These are phyloP conservation scores for Marasmius fiardii DNA, from an alignment of 1,284 basidiomycete genomes.

Conservation along the genomic window DNA sequence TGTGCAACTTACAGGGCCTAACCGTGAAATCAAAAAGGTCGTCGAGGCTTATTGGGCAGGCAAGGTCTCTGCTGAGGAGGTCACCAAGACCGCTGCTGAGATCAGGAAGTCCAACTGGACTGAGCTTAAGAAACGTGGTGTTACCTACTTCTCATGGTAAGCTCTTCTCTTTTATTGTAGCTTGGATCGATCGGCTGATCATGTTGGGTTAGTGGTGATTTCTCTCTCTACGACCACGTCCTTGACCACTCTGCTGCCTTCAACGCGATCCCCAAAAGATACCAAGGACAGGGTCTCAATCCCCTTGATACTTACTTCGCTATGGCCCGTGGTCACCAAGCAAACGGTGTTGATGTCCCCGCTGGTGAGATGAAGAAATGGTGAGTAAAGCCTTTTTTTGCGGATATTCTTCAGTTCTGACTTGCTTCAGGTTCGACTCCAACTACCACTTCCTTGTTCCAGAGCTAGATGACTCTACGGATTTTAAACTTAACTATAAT, in stretches of 20 bases:
- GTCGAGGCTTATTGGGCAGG: constrained; percentile 98
- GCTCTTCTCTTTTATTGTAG: constrained; percentile 24
- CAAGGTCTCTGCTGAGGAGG: constrained; percentile 84
- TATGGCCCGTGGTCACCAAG: constrained; percentile 98
- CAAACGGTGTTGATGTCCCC: constrained; percentile 91
- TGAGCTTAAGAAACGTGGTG: constrained; percentile 83
- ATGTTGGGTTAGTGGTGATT: constrained; percentile 76
- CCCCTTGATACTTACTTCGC: constrained; percentile 96
- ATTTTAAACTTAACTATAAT: constrained; percentile 96
- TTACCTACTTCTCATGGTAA: constrained; percentile 91
- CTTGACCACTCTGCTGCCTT: constrained; percentile 97
- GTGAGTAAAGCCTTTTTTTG: constrained; percentile 39
- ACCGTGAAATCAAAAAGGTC: constrained; percentile 99
- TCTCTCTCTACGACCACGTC: constrained; percentile 98
- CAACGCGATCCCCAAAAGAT: constrained; percentile 96
- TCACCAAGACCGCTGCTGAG: constrained; percentile 86
- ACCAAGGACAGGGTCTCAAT: constrained; percentile 84
- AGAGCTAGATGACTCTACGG: constrained; percentile 88
- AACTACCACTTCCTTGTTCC: constrained; percentile 99
- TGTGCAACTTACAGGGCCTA: constrained; percentile 56
- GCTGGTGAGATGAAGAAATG: constrained; percentile 99
- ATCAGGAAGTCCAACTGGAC: constrained; percentile 93
- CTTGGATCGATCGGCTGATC: constrained; percentile 21
- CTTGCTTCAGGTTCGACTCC: constrained; percentile 86
- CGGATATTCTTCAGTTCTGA: constrained; percentile 13